Conservation (phyloP, 176 grass and related monocot species). For the Eragrostis nindensis region DNA sequence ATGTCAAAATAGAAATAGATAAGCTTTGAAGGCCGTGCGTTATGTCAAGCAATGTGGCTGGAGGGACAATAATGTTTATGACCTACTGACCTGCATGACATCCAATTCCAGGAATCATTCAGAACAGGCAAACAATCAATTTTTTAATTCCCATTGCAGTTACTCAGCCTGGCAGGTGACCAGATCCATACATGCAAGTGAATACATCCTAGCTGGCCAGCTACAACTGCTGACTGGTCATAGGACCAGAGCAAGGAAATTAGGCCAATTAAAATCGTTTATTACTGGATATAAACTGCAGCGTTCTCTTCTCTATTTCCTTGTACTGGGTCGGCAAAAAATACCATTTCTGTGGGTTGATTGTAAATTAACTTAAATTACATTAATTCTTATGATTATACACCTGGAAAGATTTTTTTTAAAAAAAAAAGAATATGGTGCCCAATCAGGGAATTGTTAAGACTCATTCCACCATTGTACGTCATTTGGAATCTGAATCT, state of each 20-base stretch:
- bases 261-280: not conserved
- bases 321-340: not conserved
- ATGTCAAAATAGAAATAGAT: no score
- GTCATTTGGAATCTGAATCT: slow-evolving; percentile 8
- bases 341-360: not conserved
- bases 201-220: slow-evolving; percentile 1
- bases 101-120: not conserved
- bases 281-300: not conserved
- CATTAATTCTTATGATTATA: slow-evolving; percentile 12
- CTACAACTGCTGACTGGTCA: not conserved
- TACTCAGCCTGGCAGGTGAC: not conserved
- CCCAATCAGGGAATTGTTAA: not conserved
- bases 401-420: not conserved
- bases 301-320: not conserved
- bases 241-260: slow-evolving; percentile 13
- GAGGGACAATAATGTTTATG: not conserved
- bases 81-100: not conserved
- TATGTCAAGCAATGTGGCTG: not conserved
- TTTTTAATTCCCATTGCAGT: not conserved
- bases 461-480: not conserved
- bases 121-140: not conserved
- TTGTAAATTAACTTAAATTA: not conserved
- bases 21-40: no score
- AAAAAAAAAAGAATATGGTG: not conserved
- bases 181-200: not conserved